Conservation (phyloP, 148 eudicot genomes). For the Amaranthus cruentus region DNA sequence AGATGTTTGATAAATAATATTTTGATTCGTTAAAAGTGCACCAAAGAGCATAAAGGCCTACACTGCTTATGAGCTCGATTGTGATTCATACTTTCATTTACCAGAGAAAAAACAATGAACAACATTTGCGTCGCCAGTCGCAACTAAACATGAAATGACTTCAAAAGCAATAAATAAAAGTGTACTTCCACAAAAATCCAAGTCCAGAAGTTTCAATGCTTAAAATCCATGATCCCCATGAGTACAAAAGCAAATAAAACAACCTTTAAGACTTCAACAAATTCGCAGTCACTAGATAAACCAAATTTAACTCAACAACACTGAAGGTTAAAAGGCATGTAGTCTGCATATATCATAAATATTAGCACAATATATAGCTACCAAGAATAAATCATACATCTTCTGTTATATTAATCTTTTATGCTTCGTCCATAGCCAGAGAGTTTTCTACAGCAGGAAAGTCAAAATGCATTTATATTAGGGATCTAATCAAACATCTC, state of each 20-base stretch:
- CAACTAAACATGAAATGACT: not conserved
- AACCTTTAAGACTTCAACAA: not conserved
- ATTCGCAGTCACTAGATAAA: not conserved
- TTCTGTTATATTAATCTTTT: not conserved
- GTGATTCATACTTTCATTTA: not conserved
- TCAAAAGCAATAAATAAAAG: not conserved
- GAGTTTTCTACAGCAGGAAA: not conserved
- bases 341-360: not conserved
- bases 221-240: not conserved
- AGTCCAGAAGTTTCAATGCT: not conserved
- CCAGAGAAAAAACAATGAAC: not conserved
- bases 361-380: not conserved
- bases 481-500: not conserved
- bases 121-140: not conserved
- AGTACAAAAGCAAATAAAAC: not conserved
- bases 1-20: conserved; percentile 25
- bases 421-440: not conserved
- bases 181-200: not conserved
- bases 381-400: not conserved
- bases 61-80: not conserved
- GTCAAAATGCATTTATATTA: not conserved
- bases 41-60: not conserved
- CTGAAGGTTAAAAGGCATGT: not conserved
- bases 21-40: not conserved
- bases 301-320: not conserved